A percentile compares a stretch with the other conserved stretches of the same genome.
These are phyloP conservation scores for Erucastrum elatum DNA, from an alignment of 345 rosid species.

Conservation along the genomic window DNA sequence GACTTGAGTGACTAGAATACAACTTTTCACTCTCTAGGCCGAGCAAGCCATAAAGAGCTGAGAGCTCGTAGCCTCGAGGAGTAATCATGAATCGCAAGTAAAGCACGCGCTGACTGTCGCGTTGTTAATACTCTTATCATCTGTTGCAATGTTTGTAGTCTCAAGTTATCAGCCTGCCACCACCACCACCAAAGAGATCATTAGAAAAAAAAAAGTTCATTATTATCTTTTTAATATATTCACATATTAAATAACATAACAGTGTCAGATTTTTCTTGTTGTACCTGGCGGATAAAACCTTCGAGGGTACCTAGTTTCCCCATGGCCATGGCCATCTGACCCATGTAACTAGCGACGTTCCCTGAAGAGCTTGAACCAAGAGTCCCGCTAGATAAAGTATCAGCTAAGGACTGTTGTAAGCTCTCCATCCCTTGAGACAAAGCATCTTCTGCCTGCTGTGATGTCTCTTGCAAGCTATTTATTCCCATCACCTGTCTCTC, in stretches of 20 bases:
- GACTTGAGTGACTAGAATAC: slow-evolving; percentile 5
- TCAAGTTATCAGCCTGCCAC: slow-evolving; percentile 88
- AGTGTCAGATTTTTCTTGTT: background rate
- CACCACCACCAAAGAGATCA: background rate
- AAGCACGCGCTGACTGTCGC: slow-evolving; percentile 89
- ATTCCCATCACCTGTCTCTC: slow-evolving; percentile 85
- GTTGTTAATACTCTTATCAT: slow-evolving; percentile 89
- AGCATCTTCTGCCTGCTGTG: slow-evolving; percentile 99
- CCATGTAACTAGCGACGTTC: slow-evolving; percentile 94
- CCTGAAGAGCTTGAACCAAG: slow-evolving; percentile 87
- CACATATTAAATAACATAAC: slow-evolving; percentile 7
- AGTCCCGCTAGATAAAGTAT: slow-evolving; percentile 85
- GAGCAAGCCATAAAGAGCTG: slow-evolving; percentile 97
- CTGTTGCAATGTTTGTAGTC: slow-evolving; percentile 93
- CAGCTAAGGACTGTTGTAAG: slow-evolving; percentile 89
- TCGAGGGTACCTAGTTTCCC: slow-evolving; percentile 98
- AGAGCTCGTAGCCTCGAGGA: slow-evolving; percentile 88
- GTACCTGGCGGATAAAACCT: slow-evolving; percentile 94
- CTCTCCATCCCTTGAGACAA: slow-evolving; percentile 99
- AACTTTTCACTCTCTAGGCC: slow-evolving; percentile 72
- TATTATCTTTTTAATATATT: background rate
- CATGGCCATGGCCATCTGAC: slow-evolving; percentile 99
- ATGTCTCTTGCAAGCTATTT: slow-evolving; percentile 86
- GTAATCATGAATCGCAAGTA: slow-evolving; percentile 90
- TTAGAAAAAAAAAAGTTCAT: background rate